A percentile compares a stretch with the other conserved stretches of the same genome.
These are phyloP conservation scores for Metarhizium brunneum DNA, from an alignment of 2,329 filamentous ascomycete species.

Conservation along the genomic window DNA sequence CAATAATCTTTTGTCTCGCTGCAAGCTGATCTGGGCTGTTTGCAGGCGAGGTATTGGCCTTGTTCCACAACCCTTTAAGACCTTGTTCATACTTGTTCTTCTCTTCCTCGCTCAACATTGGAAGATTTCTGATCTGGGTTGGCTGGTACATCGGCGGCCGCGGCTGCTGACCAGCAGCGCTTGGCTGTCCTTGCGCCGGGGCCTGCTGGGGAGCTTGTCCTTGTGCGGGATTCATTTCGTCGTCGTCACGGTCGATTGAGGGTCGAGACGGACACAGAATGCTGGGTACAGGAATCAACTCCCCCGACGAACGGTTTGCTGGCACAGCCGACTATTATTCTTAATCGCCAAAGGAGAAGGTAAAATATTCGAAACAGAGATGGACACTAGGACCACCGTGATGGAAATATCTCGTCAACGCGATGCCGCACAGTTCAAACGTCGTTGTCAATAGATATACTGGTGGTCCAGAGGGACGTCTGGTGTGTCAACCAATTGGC, in stretches of 20 bases:
- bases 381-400: neutral
- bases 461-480: neutral
- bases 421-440: neutral
- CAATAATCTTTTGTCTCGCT: slow-evolving; percentile 47
- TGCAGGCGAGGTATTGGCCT: slow-evolving; percentile 36
- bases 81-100: slow-evolving; percentile 51
- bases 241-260: neutral
- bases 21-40: slow-evolving; percentile 39
- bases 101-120: slow-evolving; percentile 43
- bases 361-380: neutral
- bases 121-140: slow-evolving; percentile 40
- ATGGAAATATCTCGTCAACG: neutral
- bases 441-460: neutral
- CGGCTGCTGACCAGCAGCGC: slow-evolving; percentile 14
- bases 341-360: neutral
- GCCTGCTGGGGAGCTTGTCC: slow-evolving; percentile 13
- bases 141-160: slow-evolving; percentile 38
- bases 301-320: neutral
- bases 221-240: slow-evolving; percentile 16
- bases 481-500: neutral
- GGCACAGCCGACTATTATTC: neutral
- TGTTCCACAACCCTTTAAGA: slow-evolving; percentile 42
- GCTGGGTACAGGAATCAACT: neutral
- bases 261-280: neutral
- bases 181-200: slow-evolving; percentile 15